Base-by-base conservation (phyloP, 2,329 filamentous ascomycete genomes). In the Atkinsonella hypoxylon region DNA sequence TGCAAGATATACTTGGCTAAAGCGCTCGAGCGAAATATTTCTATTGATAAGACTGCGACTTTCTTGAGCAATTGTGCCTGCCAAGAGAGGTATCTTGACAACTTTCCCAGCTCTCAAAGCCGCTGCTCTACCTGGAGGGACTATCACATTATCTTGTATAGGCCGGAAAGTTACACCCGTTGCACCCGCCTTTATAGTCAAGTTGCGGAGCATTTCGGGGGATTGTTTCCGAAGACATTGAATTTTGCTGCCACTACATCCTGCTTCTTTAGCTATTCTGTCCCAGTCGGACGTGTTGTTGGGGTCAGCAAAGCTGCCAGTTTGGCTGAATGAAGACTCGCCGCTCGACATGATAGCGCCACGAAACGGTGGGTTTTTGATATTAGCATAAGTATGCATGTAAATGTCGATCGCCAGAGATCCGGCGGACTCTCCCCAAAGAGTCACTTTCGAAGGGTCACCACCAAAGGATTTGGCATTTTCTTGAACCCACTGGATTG, bases 381-480 rank as follows among this genome's bases (percentile, higher is more conserved):
- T 44, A 13, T 50, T 41, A 8, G 53, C 55, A 45, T 58, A 59
- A 26, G 51, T 49, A 47, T 60, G 59, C 36, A 62, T 43, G 26
- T 62, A 59, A 0, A 57, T 38, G 36, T 64, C 62, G 3, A 61
- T 53, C 11, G 67, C 71, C 52, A 69, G 46, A 31, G 62, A 51
- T 4, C 60, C 61, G 0, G 61, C 59, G 1, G 62, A 63, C 49
- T 63, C 51, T 30, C 62, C 61, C 60, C 60, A 64, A 39, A 60
- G 56, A 1, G 60, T 59, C 1, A 62, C 54, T 18, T 61, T 60
- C 20, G 6, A 38, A 2, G 61, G 54, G 15, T 63, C 55, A 10
- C 55, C 59, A 5, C 61, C 61, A 48, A 63, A 65, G 7, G 56
- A 58, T 5, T 20, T 51, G 7, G 61, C 58, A 31, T 63, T 62